Evolutionary conservation across 2,329 filamentous ascomycete species (phyloP).

Genomic region (Tolypocladium nubicola): DNA sequence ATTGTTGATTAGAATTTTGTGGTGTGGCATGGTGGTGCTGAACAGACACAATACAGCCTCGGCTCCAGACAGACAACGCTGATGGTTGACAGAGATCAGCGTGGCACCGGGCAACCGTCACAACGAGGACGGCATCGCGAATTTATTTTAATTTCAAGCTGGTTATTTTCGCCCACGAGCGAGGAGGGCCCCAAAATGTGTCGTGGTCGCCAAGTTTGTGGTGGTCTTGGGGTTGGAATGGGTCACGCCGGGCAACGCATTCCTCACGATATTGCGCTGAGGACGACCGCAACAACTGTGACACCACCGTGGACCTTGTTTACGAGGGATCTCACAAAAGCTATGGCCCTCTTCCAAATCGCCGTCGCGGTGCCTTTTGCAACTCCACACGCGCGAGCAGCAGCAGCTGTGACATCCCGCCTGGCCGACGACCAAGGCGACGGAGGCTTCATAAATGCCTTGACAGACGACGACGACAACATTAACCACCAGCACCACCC

Average conservation of each 20-base stretch:
- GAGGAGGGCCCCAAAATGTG: neutral
- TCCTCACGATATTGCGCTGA: constrained; percentile 18
- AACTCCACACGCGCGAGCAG: neutral
- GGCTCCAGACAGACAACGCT: neutral
- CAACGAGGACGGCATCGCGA: neutral
- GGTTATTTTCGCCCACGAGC: neutral
- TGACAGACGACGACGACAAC: neutral
- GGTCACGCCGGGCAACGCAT: constrained; percentile 26
- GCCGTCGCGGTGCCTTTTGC: neutral
- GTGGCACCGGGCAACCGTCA: neutral
- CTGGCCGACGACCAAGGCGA: neutral
- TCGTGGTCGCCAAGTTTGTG: constrained; percentile 6
- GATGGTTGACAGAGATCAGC: neutral
- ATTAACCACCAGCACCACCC: too few species aligned
- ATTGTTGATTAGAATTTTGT: neutral
- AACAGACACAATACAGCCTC: neutral
- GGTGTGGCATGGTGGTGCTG: neutral
- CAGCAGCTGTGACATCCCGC: neutral
- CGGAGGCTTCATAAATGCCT: neutral
- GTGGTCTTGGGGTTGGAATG: constrained; percentile 22
- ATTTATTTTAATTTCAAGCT: neutral
- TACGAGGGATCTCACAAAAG: neutral
- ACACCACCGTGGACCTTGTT: neutral
- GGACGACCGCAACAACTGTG: neutral
- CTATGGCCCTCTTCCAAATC: neutral